Base-by-base conservation (phyloP, 768 basidiomycete species). In the Chalciporus chontae region DNA sequence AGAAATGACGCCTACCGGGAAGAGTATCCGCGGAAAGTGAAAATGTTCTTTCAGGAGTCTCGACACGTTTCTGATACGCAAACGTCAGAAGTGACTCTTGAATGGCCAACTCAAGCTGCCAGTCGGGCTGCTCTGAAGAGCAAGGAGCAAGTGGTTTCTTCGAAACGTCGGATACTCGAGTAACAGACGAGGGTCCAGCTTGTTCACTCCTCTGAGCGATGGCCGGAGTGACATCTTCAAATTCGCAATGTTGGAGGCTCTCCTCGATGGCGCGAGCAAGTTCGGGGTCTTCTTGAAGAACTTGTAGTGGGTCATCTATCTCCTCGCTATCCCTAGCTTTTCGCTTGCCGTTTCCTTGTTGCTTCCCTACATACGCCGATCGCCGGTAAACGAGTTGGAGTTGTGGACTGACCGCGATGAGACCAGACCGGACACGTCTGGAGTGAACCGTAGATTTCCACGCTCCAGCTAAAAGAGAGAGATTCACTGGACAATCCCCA, bases 181-280 rank as follows among this genome's bases (percentile, higher is more conserved):
- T 53, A 29, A 45, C 11, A 38, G 45, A 43, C 24, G 48, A 53
- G 18, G 50, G 17, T 4, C 50, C 47, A 13, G 6, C 47, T 42
- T 49, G 54, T 11, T 47, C 42, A 36, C 52, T 32, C 29, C 43
- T 51, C 8, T 54, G 46, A 13, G 50, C 52, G 1, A 49, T 48
- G 8, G 27, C 38, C n/a, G 21, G 48, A 29, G 55, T 50, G 29
- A 55, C 19, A n/a, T 44, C 43, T 34, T 13, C 21, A 26, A 27
- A 49, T 21, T 51, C 47, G 5, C 45, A 48, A 17, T 55, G 50
- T 24, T 49, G 45, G 34, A 81, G 59, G 47, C 78, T 82, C 31
- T 74, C 70, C 58, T 70, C 70, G 18, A 83, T 72, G 9, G 79
- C 79, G 34, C 57, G 65, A 14, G 72, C 71, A 17, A 81, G 53